Evolutionary conservation across 2,329 filamentous ascomycete genomes (phyloP).

Genomic region (Pezizomycotina sp.): DNA sequence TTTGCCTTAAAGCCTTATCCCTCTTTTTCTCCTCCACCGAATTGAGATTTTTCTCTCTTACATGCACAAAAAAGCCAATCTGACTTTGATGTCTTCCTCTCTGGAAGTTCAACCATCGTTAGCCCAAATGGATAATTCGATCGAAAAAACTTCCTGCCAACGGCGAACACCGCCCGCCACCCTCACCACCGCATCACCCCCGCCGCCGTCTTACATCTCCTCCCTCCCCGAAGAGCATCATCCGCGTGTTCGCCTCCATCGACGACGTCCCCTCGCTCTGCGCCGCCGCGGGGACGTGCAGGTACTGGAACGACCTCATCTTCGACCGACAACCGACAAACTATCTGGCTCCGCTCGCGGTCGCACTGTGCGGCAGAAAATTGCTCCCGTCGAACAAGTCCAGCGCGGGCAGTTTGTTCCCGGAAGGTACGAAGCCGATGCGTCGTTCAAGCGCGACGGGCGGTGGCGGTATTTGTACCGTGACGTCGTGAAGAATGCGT

Average conservation of each 20-base stretch:
- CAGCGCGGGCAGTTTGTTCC: slow-evolving; percentile 12
- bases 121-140: too few species aligned
- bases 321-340: slow-evolving; percentile 11
- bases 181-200: too few species aligned
- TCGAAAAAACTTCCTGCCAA: too few species aligned
- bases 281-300: slow-evolving; percentile 11
- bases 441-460: background rate
- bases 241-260: slow-evolving; percentile 12
- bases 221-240: slow-evolving; percentile 12
- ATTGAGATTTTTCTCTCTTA: too few species aligned
- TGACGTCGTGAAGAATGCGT: slow-evolving; percentile 13
- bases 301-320: too few species aligned
- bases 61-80: too few species aligned
- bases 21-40: too few species aligned
- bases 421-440: slow-evolving; percentile 7
- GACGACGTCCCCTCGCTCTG: slow-evolving; percentile 13
- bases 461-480: slow-evolving; percentile 14
- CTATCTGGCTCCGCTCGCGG: slow-evolving; percentile 14
- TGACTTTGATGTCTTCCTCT: too few species aligned
- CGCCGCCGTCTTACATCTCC: too few species aligned
- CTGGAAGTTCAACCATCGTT: too few species aligned
- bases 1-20: too few species aligned
- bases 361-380: slow-evolving; percentile 8
- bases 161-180: too few species aligned
- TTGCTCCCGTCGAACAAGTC: slow-evolving; percentile 16